Evolutionary conservation across 208 protist genomes (phyloP).

Genomic region (Trypanosoma vivax): DNA sequence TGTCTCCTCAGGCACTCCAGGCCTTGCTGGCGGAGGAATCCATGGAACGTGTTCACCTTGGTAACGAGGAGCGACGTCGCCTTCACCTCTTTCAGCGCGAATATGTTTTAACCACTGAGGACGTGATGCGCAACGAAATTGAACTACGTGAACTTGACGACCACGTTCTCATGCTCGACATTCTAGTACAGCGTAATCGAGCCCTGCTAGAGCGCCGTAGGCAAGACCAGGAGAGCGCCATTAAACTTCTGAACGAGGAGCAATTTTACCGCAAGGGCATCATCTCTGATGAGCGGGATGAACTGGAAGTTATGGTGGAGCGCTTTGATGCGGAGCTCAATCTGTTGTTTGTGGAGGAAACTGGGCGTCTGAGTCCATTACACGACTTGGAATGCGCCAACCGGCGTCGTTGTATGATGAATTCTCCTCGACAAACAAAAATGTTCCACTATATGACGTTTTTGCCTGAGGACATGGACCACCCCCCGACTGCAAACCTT

Average conservation of each 20-base stretch:
- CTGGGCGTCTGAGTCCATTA: slow-evolving; percentile 14
- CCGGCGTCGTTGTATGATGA: slow-evolving; percentile 38
- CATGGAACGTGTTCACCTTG: slow-evolving; percentile 29
- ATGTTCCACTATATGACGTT: slow-evolving; percentile 88
- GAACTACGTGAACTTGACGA: slow-evolving; percentile 43
- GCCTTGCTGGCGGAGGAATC: slow-evolving; percentile 40
- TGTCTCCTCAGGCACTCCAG: slow-evolving; percentile 24
- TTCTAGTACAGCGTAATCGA: slow-evolving; percentile 43
- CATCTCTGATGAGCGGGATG: slow-evolving; percentile 64
- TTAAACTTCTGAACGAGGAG: slow-evolving; percentile 43
- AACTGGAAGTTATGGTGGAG: slow-evolving; percentile 55
- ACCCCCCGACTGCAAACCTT: slow-evolving; percentile 56
- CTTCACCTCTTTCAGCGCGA: slow-evolving; percentile 49
- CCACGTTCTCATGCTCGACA: slow-evolving; percentile 44
- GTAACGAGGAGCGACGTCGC: slow-evolving; percentile 44
- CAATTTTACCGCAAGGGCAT: slow-evolving; percentile 63
- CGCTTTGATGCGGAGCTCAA: slow-evolving; percentile 43
- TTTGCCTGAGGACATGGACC: slow-evolving; percentile 78
- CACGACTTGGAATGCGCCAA: slow-evolving; percentile 18
- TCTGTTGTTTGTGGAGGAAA: slow-evolving; percentile 35
- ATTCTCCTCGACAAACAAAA: slow-evolving; percentile 51
- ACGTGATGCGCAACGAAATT: slow-evolving; percentile 30
- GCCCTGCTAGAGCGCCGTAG: slow-evolving; percentile 52
- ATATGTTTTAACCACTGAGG: slow-evolving; percentile 34
- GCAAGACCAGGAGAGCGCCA: slow-evolving; percentile 37